phyloP scores from a whole-genome alignment of 345 rosid species.

The Salix purpurea region DNA sequence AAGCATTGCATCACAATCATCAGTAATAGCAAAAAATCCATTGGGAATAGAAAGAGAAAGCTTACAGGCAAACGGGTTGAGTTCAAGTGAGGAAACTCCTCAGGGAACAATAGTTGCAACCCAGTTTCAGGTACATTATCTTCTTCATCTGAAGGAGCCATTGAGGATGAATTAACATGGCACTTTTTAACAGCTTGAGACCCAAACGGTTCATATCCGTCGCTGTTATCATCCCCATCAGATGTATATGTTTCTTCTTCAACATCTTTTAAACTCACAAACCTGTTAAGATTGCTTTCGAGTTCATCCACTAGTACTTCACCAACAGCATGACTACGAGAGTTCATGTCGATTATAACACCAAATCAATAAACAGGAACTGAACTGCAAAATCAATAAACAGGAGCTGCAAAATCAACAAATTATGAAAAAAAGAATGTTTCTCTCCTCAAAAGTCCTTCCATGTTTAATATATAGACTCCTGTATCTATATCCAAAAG shows the following conservation, averaged over 20 bases:
- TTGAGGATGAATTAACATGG: constrained; percentile 20
- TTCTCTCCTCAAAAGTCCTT: too few relatives aligned
- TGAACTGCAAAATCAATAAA: not conserved
- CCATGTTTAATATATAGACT: too few relatives aligned
- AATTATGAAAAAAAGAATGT: not conserved
- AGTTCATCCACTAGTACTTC: constrained; percentile 34
- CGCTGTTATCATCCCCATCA: constrained; percentile 36
- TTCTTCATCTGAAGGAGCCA: constrained; percentile 30
- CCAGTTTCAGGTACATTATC: constrained; percentile 34
- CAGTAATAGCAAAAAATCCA: not conserved
- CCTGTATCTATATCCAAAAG: too few relatives aligned
- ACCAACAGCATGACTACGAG: constrained; percentile 18
- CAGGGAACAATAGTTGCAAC: constrained; percentile 32
- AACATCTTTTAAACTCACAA: constrained; percentile 23
- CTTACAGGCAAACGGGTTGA: constrained; percentile 38
- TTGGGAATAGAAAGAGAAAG: not conserved
- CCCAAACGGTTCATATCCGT: constrained; percentile 13
- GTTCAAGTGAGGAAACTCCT: constrained; percentile 16
- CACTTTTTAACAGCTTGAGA: constrained; percentile 21
- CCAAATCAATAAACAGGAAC: not conserved
- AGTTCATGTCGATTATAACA: constrained; percentile 19
- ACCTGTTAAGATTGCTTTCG: constrained; percentile 19
- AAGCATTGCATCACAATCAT: not conserved
- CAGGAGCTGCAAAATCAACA: not conserved
- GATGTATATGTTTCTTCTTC: constrained; percentile 21